Evolutionary conservation across 495 filamentous ascomycete species (phyloP).

Genomic region (Hapsidospora chrysogenum): DNA sequence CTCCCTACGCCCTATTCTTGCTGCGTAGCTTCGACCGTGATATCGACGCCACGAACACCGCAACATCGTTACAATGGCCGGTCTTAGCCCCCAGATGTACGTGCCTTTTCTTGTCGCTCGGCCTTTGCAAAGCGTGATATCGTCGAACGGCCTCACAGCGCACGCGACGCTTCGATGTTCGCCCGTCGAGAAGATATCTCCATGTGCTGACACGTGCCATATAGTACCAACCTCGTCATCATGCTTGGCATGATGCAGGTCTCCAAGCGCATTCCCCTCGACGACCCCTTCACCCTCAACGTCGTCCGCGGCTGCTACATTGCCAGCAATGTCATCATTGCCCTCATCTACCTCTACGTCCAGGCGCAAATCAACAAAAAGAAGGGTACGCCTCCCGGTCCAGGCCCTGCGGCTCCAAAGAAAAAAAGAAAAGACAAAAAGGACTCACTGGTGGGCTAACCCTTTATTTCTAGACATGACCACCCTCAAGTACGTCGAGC

Average conservation of each 20-base stretch:
- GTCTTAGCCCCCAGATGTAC: conserved; percentile 34
- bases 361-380: conserved; percentile 74
- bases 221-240: conserved; percentile 81
- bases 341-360: conserved; percentile 67
- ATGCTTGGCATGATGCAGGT: conserved; percentile 97
- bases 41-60: no score
- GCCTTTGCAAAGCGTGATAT: no score
- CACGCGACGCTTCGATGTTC: no score
- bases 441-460: no score
- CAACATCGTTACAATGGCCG: conserved; percentile 23
- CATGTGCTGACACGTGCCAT: no score
- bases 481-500: conserved; percentile 97
- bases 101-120: conserved; percentile 8
- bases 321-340: conserved; percentile 77
- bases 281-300: conserved; percentile 74
- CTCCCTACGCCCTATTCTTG: no score
- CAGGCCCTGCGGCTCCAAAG: neutral
- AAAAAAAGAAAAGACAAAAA: neutral
- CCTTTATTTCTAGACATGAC: conserved; percentile 54
- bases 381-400: conserved; percentile 52
- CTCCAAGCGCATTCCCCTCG: conserved; percentile 89
- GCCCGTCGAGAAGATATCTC: no score
- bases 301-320: conserved; percentile 69
- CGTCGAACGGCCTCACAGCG: no score
- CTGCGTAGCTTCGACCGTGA: no score